Evolutionary conservation across 352 stramenopile genomes (phyloP).

Genomic region (Ophiocytium majus): DNA sequence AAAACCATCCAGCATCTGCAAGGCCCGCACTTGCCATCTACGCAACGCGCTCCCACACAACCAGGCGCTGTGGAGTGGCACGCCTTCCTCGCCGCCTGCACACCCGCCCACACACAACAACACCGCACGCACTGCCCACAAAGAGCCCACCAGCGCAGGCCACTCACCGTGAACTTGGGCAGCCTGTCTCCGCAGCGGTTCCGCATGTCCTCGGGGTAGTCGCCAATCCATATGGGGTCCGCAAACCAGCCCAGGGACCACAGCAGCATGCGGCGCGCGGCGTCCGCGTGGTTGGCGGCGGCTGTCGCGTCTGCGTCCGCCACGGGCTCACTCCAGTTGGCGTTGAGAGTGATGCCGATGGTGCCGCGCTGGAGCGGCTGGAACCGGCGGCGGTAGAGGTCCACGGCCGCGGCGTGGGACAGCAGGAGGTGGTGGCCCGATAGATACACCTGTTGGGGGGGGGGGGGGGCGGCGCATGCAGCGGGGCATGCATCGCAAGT

Average conservation of each 20-base stretch:
- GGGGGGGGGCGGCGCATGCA: too few relatives aligned
- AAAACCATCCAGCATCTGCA: too few relatives aligned
- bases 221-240: constrained; percentile 76
- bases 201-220: constrained; percentile 87
- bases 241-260: constrained; percentile 65
- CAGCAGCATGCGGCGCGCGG: background rate
- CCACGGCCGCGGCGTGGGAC: constrained; percentile 76
- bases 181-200: constrained; percentile 73
- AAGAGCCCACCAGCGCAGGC: background rate
- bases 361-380: constrained; percentile 62
- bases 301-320: background rate
- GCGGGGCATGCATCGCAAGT: too few relatives aligned
- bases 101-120: too few relatives aligned
- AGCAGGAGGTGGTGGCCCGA: constrained; percentile 82
- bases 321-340: constrained; percentile 66
- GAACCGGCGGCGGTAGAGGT: constrained; percentile 77
- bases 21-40: too few relatives aligned
- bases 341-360: constrained; percentile 85
- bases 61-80: too few relatives aligned
- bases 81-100: too few relatives aligned
- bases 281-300: background rate
- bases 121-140: too few relatives aligned
- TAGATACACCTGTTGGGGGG: constrained; percentile 66
- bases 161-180: constrained; percentile 71
- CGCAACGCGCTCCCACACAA: too few relatives aligned